Base-by-base conservation (phyloP, 129 eudicot genomes). In the Flaveria trinervia region DNA sequence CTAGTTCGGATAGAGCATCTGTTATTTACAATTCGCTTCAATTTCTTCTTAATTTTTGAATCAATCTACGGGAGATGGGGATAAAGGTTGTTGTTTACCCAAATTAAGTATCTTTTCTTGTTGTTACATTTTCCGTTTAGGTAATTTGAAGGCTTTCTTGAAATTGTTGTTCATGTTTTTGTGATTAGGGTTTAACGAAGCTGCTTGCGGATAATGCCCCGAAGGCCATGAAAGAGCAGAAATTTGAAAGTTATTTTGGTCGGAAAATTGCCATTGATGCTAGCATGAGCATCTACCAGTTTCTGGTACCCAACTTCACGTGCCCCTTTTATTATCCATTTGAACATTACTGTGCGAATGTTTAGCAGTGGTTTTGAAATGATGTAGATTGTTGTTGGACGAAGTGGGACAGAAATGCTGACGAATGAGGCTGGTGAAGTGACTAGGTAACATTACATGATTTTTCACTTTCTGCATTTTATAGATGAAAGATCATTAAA, bases 261-360 rank as follows among this genome's bases (percentile, higher is more conserved):
- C 89, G 97, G 23, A 86, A 88, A 83, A 90, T 93, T 45, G 98
- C 98, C 71, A 84, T 93, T 73, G 98, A 93, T 69, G 98, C 98
- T 71, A 90, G 97, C 86, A 90, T 93, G 98, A 90, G 98, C 90
- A 93, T 93, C 72, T 93, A 93, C 71, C 98, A 93, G 73, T 93
- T 90, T 83, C 92, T 93, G 67, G 98, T 93, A n/a, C 72, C 83
- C 71, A 28, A 70, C 13, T 10, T 65, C 23, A 36, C 65, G 50
- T 75, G 45, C 8, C 68, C 11, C 48, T 15, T 10, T 15, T 71
- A 28, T 36, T 36, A 28, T 36, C 60, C 22, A 56, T 39, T 22
- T 48, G 46, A 33, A 22, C 39, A 20, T 59, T 9, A 14, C 3
- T 28, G 22, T 71, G 2, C 64, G 16, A 71, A 70, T 64, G 48